A percentile compares a stretch with the other conserved stretches of the same genome.
These are phyloP conservation scores for Paspalum notatum DNA, from an alignment of 176 grass and related monocot species.

Conservation along the genomic window DNA sequence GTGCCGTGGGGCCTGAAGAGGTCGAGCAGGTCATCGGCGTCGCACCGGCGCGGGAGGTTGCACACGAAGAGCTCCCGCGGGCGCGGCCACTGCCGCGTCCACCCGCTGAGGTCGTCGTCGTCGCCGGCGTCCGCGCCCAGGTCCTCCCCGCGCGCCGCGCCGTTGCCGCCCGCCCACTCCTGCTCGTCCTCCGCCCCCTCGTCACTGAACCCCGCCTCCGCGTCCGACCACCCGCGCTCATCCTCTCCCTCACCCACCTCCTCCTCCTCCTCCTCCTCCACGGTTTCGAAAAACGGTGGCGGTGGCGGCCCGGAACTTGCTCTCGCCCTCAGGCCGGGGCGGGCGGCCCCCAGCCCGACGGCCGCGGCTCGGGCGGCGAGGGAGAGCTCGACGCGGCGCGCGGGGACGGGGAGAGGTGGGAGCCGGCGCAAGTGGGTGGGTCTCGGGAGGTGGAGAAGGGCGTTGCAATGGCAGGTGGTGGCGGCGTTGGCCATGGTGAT, in stretches of 20 bases:
- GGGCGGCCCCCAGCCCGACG: background rate
- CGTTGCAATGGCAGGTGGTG: background rate
- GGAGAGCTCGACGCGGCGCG: background rate
- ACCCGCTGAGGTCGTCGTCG: constrained; percentile 33
- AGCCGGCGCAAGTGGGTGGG: background rate
- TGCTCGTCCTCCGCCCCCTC: constrained; percentile 50
- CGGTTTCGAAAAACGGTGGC: constrained; percentile 14
- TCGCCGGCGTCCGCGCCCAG: constrained; percentile 28
- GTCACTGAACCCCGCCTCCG: background rate
- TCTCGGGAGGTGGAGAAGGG: constrained; percentile 30
- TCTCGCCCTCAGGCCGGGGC: background rate
- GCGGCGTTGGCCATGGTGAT: constrained; percentile 10
- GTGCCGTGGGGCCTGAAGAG: constrained; percentile 65
- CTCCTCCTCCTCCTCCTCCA: constrained; percentile 1
- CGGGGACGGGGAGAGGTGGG: background rate
- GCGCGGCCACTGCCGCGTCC: constrained; percentile 38
- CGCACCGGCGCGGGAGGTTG: constrained; percentile 69
- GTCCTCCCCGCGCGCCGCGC: constrained; percentile 41
- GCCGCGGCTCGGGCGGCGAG: background rate
- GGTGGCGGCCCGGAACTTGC: constrained; percentile 32
- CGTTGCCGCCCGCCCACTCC: constrained; percentile 44
- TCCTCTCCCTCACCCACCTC: background rate
- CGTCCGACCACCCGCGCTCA: background rate
- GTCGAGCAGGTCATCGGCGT: constrained; percentile 53
- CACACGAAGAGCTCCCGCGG: constrained; percentile 72